Base-by-base conservation (phyloP, 352 stramenopile genomes). In the Globisporangium paroecandrum region DNA sequence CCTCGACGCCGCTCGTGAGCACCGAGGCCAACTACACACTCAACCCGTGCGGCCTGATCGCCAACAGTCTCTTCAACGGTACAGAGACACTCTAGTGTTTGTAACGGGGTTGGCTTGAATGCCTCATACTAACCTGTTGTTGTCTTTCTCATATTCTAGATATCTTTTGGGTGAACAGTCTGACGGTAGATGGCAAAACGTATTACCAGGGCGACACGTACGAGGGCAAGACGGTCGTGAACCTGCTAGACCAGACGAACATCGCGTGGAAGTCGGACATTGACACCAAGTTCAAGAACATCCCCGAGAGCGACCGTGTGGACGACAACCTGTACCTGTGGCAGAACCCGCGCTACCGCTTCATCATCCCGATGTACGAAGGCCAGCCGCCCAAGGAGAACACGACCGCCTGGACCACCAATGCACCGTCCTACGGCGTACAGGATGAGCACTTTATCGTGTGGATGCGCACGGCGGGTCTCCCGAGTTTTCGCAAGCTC, bases 391-490 rank as follows among this genome's bases (percentile, higher is more conserved):
- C 83, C 8, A 79, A 89, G 56, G 71, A 81, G 13, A 95, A 95
- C 70, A 81, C 87, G 78, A 95, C 87, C 25, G 85, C 86, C 56
- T 95, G 87, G 87, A 95, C 87, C 20, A 85, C 76, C 5, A 46
- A 57, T 13, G 73, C 83, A 27, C 69, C 80, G 27, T 77, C 81
- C n/a, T 94, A 76, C 64, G 96, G 97, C 41, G 97, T 99, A 9
- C 90, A 97, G 66, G 97, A 99, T 78, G 98, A 99, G 79, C 98
- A 99, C 79, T 99, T 99, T 82, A 98, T 99, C 54, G 97, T 99
- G 20, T 99, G 98, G 98, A 99, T 99, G 98, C 87, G 97, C 43
- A 98, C 94, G 20, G 98, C 98, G 0, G 97, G 93, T 22, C 82
- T 99, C n/a, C 96, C 97, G 6, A 97, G 86, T 58, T 99, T 99